A percentile compares a stretch with the other conserved stretches of the same genome.
Conservation (phyloP, 768 basidiomycete species). For the Gelatoporia subvermispora region DNA sequence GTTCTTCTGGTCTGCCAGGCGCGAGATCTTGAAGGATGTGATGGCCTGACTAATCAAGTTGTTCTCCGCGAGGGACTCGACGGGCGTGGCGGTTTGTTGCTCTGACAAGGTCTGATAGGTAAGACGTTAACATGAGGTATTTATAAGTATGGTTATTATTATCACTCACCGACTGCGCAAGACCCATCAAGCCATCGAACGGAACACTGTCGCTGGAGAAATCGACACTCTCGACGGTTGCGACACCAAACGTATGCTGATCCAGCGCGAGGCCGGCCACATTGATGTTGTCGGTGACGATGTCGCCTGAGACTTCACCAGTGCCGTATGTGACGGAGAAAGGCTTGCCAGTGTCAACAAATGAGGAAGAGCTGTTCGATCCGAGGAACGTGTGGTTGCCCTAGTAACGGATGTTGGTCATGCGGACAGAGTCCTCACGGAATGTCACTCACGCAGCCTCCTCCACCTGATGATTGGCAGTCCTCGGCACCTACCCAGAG, state of each 20-base stretch:
- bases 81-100: conserved; percentile 60
- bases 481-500: conserved; percentile 36
- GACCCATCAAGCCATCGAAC: conserved; percentile 76
- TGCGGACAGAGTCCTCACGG: not conserved
- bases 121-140: not conserved
- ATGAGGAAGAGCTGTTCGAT: conserved; percentile 53
- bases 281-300: conserved; percentile 57
- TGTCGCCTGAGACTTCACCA: conserved; percentile 59
- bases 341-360: conserved; percentile 42
- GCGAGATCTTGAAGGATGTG: conserved; percentile 76
- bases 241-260: conserved; percentile 65
- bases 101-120: conserved; percentile 52
- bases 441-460: conserved; percentile 34
- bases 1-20: conserved; percentile 60
- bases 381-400: conserved; percentile 70
- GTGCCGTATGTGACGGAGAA: conserved; percentile 69
- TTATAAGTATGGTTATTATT: conserved; percentile 21
- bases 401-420: conserved; percentile 22
- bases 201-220: conserved; percentile 46
- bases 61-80: conserved; percentile 59
- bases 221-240: conserved; percentile 51
- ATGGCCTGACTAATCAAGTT: conserved; percentile 61
- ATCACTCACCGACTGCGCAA: conserved; percentile 55
- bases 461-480: conserved; percentile 28
- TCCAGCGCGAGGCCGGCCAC: conserved; percentile 58